Percentiles rank a stretch among this genome's conserved stretches.
phyloP scores from a whole-genome alignment of 176 grass and related monocot genomes.

The Rhynchospora pubera region DNA sequence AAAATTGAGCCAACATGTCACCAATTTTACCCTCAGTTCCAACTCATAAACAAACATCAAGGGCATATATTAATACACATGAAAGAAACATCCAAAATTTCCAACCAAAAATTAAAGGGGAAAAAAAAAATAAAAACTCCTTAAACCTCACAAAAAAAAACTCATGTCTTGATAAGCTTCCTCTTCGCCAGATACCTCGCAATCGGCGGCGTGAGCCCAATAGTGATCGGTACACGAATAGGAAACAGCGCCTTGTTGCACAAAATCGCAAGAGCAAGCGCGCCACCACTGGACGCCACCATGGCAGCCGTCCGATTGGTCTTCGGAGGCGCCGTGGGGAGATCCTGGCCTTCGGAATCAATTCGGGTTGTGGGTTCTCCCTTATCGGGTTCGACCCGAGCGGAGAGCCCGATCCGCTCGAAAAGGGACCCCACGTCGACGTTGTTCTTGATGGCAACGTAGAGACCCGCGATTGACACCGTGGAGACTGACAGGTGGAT shows the following conservation, averaged over 20 bases:
- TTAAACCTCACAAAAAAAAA: slow-evolving; percentile 30
- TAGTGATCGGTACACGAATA: slow-evolving; percentile 72
- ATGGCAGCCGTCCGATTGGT: slow-evolving; percentile 64
- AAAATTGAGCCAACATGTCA: neutral
- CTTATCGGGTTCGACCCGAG: neutral
- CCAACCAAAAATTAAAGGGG: neutral
- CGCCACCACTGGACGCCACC: slow-evolving; percentile 69
- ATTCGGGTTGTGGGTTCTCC: neutral
- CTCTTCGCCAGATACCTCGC: slow-evolving; percentile 56
- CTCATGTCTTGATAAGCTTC: slow-evolving; percentile 63
- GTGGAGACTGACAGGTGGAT: slow-evolving; percentile 86
- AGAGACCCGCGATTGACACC: slow-evolving; percentile 59
- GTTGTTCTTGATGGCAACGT: slow-evolving; percentile 95
- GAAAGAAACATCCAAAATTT: neutral
- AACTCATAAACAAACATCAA: neutral
- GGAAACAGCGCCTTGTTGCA: slow-evolving; percentile 95
- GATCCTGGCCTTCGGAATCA: slow-evolving; percentile 16
- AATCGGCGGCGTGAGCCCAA: slow-evolving; percentile 80
- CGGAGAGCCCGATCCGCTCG: slow-evolving; percentile 55
- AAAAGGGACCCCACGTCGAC: slow-evolving; percentile 84
- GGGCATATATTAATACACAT: slow-evolving; percentile 14
- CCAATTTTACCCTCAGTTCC: slow-evolving; percentile 3
- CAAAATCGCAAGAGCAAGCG: slow-evolving; percentile 58
- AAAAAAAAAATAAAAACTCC: neutral
- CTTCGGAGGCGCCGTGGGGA: neutral